Conservation (phyloP, 1,284 basidiomycete species). For the Sporisorium scitamineum region DNA sequence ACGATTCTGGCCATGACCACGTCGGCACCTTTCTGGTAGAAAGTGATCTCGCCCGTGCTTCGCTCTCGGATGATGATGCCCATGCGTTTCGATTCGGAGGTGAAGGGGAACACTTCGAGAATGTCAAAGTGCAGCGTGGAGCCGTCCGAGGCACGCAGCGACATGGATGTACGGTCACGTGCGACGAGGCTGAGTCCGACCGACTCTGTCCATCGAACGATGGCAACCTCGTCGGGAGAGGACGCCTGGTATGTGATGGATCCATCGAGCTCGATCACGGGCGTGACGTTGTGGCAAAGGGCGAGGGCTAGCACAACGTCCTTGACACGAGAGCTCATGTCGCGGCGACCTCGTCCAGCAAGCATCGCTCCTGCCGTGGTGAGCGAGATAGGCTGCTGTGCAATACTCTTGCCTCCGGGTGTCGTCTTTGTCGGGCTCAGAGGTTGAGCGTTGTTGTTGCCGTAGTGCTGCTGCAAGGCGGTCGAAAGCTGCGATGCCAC, state of each 20-base stretch:
- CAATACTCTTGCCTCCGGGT: not conserved
- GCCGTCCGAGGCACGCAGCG: slow-evolving; percentile 54
- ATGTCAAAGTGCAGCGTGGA: slow-evolving; percentile 79
- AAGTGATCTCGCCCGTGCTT: slow-evolving; percentile 81
- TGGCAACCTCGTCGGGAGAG: slow-evolving; percentile 98
- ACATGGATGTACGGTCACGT: slow-evolving; percentile 88
- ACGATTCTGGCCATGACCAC: slow-evolving; percentile 96
- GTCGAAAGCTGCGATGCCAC: slow-evolving; percentile 86
- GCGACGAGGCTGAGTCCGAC: slow-evolving; percentile 88
- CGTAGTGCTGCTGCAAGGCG: slow-evolving; percentile 74
- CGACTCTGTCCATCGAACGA: slow-evolving; percentile 97
- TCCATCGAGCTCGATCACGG: slow-evolving; percentile 92
- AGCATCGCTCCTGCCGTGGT: slow-evolving; percentile 79
- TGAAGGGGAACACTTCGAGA: slow-evolving; percentile 94
- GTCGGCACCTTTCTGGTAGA: slow-evolving; percentile 97
- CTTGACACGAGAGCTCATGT: slow-evolving; percentile 93
- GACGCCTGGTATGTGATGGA: slow-evolving; percentile 96
- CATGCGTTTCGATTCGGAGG: slow-evolving; percentile 98
- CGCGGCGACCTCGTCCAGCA: slow-evolving; percentile 84
- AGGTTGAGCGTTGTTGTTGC: slow-evolving; percentile 19
- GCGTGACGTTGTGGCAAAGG: slow-evolving; percentile 97
- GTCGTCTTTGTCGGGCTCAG: slow-evolving; percentile 31
- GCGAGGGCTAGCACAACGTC: slow-evolving; percentile 94
- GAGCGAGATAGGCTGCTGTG: slow-evolving; percentile 31
- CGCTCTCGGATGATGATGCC: slow-evolving; percentile 91